A percentile compares a stretch with the other conserved stretches of the same genome.
phyloP scores from a whole-genome alignment of 1,284 basidiomycete genomes.

The Cystobasidium pallidum region DNA sequence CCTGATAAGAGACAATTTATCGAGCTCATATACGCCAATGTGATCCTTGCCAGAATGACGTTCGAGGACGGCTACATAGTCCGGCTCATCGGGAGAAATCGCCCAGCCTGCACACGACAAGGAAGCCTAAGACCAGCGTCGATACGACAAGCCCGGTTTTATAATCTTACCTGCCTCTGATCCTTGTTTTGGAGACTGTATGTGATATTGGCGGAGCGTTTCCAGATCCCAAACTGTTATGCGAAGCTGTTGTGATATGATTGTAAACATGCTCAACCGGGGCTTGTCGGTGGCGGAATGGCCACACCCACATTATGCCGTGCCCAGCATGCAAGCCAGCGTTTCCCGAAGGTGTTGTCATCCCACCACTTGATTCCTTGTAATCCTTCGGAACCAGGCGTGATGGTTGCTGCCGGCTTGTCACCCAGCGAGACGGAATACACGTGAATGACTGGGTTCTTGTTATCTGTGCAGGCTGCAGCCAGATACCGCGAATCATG shows the following conservation, averaged over 20 bases:
- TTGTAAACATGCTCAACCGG: conserved; percentile 12
- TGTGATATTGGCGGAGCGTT: conserved; percentile 36
- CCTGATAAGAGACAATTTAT: conserved; percentile 38
- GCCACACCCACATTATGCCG: conserved; percentile 12
- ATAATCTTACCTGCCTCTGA: conserved; percentile 30
- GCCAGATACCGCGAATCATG: conserved; percentile 28
- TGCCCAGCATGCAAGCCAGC: conserved; percentile 33
- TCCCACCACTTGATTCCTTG: conserved; percentile 36
- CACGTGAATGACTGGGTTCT: conserved; percentile 21
- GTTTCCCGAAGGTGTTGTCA: conserved; percentile 8
- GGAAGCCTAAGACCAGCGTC: neutral
- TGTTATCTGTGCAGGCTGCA: conserved; percentile 16
- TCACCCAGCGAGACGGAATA: conserved; percentile 20
- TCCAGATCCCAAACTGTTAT: conserved; percentile 47
- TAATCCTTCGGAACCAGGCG: conserved; percentile 33
- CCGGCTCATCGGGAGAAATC: conserved; percentile 28
- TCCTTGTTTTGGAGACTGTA: conserved; percentile 47
- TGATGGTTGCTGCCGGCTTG: conserved; percentile 30
- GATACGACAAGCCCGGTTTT: no score
- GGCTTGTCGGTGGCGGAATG: neutral
- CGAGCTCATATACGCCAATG: conserved; percentile 48
- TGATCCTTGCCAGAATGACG: conserved; percentile 47
- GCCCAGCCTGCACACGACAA: conserved; percentile 41
- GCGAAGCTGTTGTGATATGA: conserved; percentile 42
- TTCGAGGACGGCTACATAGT: conserved; percentile 48